phyloP scores from a whole-genome alignment of 768 basidiomycete species.

The Termitomyces sp. region DNA sequence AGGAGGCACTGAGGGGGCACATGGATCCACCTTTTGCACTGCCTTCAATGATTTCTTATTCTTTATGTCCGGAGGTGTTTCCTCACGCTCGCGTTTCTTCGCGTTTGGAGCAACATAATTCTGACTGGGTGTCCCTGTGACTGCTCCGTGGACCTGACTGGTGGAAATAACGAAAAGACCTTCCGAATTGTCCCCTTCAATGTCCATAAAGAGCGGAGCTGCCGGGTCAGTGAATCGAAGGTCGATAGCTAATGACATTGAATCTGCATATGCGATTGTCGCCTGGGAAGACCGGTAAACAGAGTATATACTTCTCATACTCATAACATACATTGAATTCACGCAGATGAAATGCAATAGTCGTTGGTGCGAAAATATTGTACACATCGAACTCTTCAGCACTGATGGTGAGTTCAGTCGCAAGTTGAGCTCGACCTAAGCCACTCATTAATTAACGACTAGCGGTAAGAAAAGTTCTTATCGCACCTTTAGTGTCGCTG shows the following conservation, averaged over 20 bases:
- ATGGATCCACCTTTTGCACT: slow-evolving; percentile 27
- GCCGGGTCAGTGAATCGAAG: slow-evolving; percentile 73
- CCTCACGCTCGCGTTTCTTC: slow-evolving; percentile 41
- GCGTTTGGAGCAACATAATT: slow-evolving; percentile 17
- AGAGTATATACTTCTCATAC: neutral
- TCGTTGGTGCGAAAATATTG: slow-evolving; percentile 54
- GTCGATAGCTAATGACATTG: slow-evolving; percentile 56
- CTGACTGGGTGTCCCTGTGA: slow-evolving; percentile 19
- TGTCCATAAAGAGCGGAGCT: slow-evolving; percentile 70
- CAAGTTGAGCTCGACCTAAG: slow-evolving; percentile 54
- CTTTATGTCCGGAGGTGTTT: slow-evolving; percentile 33
- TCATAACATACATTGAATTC: slow-evolving; percentile 65
- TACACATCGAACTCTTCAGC: slow-evolving; percentile 80
- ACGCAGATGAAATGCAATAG: slow-evolving; percentile 73
- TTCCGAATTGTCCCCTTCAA: slow-evolving; percentile 62
- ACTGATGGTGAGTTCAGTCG: slow-evolving; percentile 73
- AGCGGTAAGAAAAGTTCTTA: neutral
- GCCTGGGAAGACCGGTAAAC: slow-evolving; percentile 41
- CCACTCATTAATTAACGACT: neutral
- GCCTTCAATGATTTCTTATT: slow-evolving; percentile 50
- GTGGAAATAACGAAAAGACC: slow-evolving; percentile 77
- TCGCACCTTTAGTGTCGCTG: slow-evolving; percentile 56
- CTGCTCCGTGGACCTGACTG: slow-evolving; percentile 46
- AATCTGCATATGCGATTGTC: slow-evolving; percentile 74
- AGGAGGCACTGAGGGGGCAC: slow-evolving; percentile 8